Base-by-base conservation (phyloP, 257 asterid genomes). In the Lantana camara region DNA sequence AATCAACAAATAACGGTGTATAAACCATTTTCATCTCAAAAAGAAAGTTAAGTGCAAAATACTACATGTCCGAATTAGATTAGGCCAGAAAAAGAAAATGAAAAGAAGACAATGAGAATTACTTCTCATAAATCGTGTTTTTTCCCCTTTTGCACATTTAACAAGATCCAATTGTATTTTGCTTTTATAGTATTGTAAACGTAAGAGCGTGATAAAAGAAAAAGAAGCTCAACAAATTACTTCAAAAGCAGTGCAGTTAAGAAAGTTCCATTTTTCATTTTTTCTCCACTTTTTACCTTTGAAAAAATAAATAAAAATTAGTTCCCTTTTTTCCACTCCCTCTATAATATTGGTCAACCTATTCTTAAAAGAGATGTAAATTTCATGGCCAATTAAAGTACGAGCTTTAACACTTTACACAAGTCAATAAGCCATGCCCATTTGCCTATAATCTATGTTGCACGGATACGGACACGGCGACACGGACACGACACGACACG, bases 231-330 rank as follows among this genome's bases (percentile, higher is more conserved):
- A 23, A 2, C 40, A 50, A 50, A 21, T n/a, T n/a, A n/a, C 61
- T 51, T 64, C 52, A 64, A 64, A 64, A 64, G 69, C 34, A 51
- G 70, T 40, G 72, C 30, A 24, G 41, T 44, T 66, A 19, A 29
- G 17, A 64, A 30, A 20, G 24, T 3, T n/a, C n/a, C 42, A 24
- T n/a, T n/a, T n/a, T n/a, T n/a, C 24, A 44, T 27, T 42, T 23
- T 60, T 10, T 20, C 16, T 30, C 15, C 10, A 32, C 20, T 13
- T 49, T 63, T 13, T 15, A 12, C 48, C 27, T 47, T 17, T n/a
- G n/a, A n/a, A n/a, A n/a, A n/a, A n/a, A n/a, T n/a, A n/a, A n/a
- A n/a, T n/a, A n/a, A n/a, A n/a, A n/a, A n/a, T 64, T 37, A 2
- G 4, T 37, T 7, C 14, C 17, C 8, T 19, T 35, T 7, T 17